Evolutionary conservation across 208 protist species (phyloP).

Genomic region (Leishmania guyanensis): DNA sequence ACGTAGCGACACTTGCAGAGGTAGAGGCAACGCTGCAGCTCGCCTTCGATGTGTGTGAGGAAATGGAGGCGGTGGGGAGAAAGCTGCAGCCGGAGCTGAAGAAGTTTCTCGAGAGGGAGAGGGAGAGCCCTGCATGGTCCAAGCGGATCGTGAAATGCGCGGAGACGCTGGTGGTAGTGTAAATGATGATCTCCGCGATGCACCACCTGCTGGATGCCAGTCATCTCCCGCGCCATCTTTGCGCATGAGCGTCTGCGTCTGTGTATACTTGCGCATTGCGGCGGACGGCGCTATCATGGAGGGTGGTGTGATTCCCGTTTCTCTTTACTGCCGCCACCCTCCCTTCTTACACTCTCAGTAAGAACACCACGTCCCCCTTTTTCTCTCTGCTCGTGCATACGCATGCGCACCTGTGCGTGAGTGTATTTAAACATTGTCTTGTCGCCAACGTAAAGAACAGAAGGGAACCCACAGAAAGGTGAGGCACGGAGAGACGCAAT

Average conservation of each 20-base stretch:
- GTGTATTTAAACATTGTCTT: neutral
- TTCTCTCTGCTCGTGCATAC: constrained; percentile 1
- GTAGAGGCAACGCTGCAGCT: constrained; percentile 25
- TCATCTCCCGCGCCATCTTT: neutral
- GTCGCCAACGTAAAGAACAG: neutral
- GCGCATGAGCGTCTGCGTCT: neutral
- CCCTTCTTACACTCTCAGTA: neutral
- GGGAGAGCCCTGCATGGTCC: constrained; percentile 24
- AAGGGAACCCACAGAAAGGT: neutral
- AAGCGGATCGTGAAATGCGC: constrained; percentile 59
- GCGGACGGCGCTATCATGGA: neutral
- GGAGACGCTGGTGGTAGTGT: constrained; percentile 30
- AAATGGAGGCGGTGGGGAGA: constrained; percentile 40
- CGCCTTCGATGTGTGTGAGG: constrained; percentile 65
- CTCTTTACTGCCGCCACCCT: neutral
- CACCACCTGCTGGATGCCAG: constrained; percentile 7
- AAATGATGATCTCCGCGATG: neutral
- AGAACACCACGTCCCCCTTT: neutral
- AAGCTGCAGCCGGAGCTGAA: constrained; percentile 45
- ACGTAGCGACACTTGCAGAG: neutral
- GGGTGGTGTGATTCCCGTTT: neutral
- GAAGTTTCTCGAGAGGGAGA: constrained; percentile 18
- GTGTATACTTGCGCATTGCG: neutral
- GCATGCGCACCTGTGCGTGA: neutral
- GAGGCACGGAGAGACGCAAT: neutral